Evolutionary conservation across 164 flowering plant species (phyloP).

Genomic region (Stephania japonica): DNA sequence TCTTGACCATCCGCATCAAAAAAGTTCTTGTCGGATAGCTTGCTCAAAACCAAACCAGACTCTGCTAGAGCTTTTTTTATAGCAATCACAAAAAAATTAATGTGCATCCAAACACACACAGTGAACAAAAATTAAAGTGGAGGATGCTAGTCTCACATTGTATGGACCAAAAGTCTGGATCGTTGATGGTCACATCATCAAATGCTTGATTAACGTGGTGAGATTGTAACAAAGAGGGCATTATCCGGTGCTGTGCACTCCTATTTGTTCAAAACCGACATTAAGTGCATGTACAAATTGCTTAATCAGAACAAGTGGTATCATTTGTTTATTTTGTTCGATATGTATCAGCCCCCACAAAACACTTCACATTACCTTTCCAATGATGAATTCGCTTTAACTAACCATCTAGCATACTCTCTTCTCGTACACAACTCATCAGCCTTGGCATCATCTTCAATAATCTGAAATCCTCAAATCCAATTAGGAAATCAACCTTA

Average conservation of each 20-base stretch:
- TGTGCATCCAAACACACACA: not conserved
- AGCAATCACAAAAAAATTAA: constrained; percentile 11
- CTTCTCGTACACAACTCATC: constrained; percentile 75
- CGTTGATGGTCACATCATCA: constrained; percentile 56
- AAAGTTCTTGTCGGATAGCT: constrained; percentile 35
- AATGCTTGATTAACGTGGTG: constrained; percentile 53
- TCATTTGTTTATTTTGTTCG: not conserved
- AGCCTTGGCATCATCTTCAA: constrained; percentile 55
- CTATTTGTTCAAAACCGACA: constrained; percentile 27
- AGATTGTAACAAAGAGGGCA: constrained; percentile 40
- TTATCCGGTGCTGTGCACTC: constrained; percentile 47
- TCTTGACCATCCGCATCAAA: constrained; percentile 19
- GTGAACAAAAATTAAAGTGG: not conserved
- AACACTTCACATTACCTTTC: constrained; percentile 59
- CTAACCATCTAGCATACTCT: constrained; percentile 90
- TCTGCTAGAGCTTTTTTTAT: constrained; percentile 66
- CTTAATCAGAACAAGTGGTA: not conserved
- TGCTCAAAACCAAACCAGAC: constrained; percentile 77
- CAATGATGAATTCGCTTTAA: constrained; percentile 44
- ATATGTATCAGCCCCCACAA: not conserved
- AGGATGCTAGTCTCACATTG: constrained; percentile 45
- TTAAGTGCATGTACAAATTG: constrained; percentile 4
- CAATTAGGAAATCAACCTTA: constrained; percentile 31
- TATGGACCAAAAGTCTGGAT: constrained; percentile 67
- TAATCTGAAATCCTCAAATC: constrained; percentile 56